Percentiles rank a stretch among this genome's conserved stretches.
phyloP scores from a whole-genome alignment of 2,329 filamentous ascomycete species.

The Exophiala alcalophila region DNA sequence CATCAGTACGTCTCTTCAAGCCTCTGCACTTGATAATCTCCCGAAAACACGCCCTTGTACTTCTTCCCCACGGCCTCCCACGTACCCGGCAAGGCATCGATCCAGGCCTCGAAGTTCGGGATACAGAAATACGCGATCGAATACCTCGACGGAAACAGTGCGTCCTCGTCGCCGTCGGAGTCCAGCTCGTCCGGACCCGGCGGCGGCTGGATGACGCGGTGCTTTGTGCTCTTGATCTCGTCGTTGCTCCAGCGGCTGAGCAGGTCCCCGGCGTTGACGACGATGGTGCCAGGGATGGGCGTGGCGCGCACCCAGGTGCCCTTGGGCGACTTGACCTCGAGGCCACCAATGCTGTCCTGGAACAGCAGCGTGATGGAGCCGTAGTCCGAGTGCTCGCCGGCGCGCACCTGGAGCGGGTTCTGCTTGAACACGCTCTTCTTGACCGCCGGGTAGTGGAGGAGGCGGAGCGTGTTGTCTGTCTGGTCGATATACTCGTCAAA shows the following conservation, averaged over 20 bases:
- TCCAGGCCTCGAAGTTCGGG: slow-evolving; percentile 70
- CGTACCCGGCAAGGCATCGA: slow-evolving; percentile 78
- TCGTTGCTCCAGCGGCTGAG: slow-evolving; percentile 87
- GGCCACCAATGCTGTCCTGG: slow-evolving; percentile 55
- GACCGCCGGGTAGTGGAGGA: slow-evolving; percentile 74
- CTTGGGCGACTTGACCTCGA: slow-evolving; percentile 65
- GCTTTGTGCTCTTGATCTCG: slow-evolving; percentile 83
- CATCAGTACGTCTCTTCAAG: slow-evolving; percentile 67
- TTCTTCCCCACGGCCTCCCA: slow-evolving; percentile 61
- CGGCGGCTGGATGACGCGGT: slow-evolving; percentile 84
- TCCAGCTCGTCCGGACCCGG: slow-evolving; percentile 50
- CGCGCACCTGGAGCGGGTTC: slow-evolving; percentile 67
- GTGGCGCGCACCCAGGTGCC: slow-evolving; percentile 78
- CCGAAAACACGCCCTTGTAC: slow-evolving; percentile 75
- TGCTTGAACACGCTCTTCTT: slow-evolving; percentile 61
- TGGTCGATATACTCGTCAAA: slow-evolving; percentile 72
- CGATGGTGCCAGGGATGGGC: slow-evolving; percentile 75
- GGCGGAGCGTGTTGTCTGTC: slow-evolving; percentile 66
- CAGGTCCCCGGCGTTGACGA: slow-evolving; percentile 85
- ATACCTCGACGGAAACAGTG: slow-evolving; percentile 66
- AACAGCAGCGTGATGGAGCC: slow-evolving; percentile 52
- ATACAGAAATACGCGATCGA: slow-evolving; percentile 93
- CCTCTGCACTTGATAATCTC: slow-evolving; percentile 75
- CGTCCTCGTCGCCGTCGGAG: slow-evolving; percentile 43
- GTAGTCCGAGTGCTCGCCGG: slow-evolving; percentile 70